phyloP scores from a whole-genome alignment of 352 stramenopile species.

The Elongisporangium anandrum region DNA sequence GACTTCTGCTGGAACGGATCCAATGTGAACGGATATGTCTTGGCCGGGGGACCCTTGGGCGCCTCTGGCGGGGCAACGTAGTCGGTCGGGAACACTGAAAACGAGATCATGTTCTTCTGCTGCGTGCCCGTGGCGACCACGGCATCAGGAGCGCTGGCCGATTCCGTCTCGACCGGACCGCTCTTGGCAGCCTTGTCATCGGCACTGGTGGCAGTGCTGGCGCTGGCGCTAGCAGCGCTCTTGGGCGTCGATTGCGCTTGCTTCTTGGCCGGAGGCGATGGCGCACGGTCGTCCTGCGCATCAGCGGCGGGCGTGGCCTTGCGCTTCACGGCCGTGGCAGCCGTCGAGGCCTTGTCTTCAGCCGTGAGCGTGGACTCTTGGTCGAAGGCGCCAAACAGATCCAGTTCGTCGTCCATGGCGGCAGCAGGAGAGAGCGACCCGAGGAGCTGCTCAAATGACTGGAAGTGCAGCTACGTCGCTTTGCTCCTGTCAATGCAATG shows the following conservation, averaged over 20 bases:
- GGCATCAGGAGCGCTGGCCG: conserved; percentile 26
- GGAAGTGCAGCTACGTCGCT: background rate
- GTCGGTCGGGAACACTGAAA: conserved; percentile 88
- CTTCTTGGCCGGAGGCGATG: conserved; percentile 51
- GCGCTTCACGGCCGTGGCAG: conserved; percentile 29
- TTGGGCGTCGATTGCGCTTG: conserved; percentile 15
- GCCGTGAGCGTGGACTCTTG: conserved; percentile 63
- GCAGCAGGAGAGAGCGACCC: no score
- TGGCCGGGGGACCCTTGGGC: conserved; percentile 85
- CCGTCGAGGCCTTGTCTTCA: conserved; percentile 38
- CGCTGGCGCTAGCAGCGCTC: background rate
- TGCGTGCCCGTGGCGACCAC: conserved; percentile 92
- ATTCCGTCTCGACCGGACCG: conserved; percentile 47
- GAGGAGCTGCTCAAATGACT: no score
- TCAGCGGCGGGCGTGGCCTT: conserved; percentile 25
- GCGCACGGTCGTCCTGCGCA: conserved; percentile 22
- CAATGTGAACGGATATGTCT: conserved; percentile 97
- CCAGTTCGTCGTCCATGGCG: conserved; percentile 81
- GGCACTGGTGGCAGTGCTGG: background rate
- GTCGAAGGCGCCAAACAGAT: conserved; percentile 94
- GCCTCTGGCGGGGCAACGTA: conserved; percentile 42
- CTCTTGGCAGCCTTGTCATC: conserved; percentile 6
- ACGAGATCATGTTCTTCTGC: conserved; percentile 95
- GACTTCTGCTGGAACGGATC: conserved; percentile 98
- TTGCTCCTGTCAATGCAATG: background rate